Evolutionary conservation across 2,329 filamentous ascomycete genomes (phyloP).

Genomic region (Chrysoporthe cubensis): DNA sequence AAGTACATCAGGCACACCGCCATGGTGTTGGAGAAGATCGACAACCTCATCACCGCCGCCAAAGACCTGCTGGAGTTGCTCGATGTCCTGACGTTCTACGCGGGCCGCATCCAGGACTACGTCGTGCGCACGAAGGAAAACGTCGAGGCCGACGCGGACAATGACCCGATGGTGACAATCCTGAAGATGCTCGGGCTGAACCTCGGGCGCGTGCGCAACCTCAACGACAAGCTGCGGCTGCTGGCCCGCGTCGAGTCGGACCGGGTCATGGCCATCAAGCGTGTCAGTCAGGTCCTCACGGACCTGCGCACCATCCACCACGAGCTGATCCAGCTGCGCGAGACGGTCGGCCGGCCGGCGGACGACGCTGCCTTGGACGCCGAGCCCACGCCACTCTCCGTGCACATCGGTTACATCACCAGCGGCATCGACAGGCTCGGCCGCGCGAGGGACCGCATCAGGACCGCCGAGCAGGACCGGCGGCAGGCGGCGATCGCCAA

Average conservation of each 20-base stretch:
- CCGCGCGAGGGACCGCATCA: conserved; percentile 61
- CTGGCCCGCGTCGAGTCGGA: conserved; percentile 69
- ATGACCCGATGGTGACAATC: conserved; percentile 66
- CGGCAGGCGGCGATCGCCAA: conserved; percentile 56
- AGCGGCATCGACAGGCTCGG: conserved; percentile 75
- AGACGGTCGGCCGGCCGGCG: conserved; percentile 58
- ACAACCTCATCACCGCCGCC: conserved; percentile 69
- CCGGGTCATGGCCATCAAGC: conserved; percentile 65
- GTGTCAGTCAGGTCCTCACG: conserved; percentile 71
- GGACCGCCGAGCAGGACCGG: conserved; percentile 62
- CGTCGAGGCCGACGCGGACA: conserved; percentile 52
- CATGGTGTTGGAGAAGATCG: conserved; percentile 71
- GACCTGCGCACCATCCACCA: conserved; percentile 75
- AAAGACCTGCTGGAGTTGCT: conserved; percentile 69
- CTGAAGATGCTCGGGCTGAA: conserved; percentile 79
- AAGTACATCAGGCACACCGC: conserved; percentile 76
- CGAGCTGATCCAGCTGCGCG: conserved; percentile 71
- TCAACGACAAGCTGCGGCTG: conserved; percentile 66
- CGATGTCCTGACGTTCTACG: conserved; percentile 65
- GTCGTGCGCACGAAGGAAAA: conserved; percentile 68
- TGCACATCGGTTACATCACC: too few relatives aligned
- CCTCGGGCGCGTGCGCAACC: conserved; percentile 59
- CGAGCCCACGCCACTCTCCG: conserved; percentile 64
- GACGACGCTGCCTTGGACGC: conserved; percentile 52
- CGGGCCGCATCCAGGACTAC: conserved; percentile 72